Evolutionary conservation across 1,139 yeast genomes (phyloP), one percentile per base, ranked within the genome.

Genomic region (Geotrichum klebahnii): DNA sequence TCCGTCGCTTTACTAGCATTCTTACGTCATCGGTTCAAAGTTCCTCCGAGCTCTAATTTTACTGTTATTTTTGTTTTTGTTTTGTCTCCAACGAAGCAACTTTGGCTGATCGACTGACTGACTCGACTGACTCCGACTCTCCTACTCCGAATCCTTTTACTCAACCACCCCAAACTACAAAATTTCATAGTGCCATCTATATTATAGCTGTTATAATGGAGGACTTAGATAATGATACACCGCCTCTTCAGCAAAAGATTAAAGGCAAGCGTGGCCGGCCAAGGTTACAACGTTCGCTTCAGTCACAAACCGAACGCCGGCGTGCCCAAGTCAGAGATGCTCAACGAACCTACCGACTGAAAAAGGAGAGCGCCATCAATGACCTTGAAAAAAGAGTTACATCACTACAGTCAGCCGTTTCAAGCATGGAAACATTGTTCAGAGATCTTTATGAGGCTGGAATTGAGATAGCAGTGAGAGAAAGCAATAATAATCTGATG

Each of bases 241-340:
- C 9, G 16, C 24, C 42, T 22, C 14, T 31, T 14, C 12, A 17
- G n/a, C 29, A 41, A 31, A 41, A 40, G 26, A 41, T 48, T 9
- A 52, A 52, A 14, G 51, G 51, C 10, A 50, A 50, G 31, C 41
- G 55, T 3, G 55, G 55, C 3, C 34, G 55, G 23, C 55, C 55
- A 2, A 29, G 55, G 8, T 41, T 50, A 5, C 48, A 47, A 22
- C 42, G 49, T 9, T 50, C 53, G 2, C 23, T 26, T 10, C 51
- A 49, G 26, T 47, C 51, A 6, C 55, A 50, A 24, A 47, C 53
- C 12, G 55, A 52, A 43, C 51, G 55, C 28, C 46, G 55, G 37
- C 31, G 55, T 14, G 55, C 53, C 8, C 55, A 53, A 32, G 51
- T 53, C n/a, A 34, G 55, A 12, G 53, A 53, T 28, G 55, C 55